phyloP scores from a whole-genome alignment of 1,284 basidiomycete genomes.

The Ustilago vetiveriae region DNA sequence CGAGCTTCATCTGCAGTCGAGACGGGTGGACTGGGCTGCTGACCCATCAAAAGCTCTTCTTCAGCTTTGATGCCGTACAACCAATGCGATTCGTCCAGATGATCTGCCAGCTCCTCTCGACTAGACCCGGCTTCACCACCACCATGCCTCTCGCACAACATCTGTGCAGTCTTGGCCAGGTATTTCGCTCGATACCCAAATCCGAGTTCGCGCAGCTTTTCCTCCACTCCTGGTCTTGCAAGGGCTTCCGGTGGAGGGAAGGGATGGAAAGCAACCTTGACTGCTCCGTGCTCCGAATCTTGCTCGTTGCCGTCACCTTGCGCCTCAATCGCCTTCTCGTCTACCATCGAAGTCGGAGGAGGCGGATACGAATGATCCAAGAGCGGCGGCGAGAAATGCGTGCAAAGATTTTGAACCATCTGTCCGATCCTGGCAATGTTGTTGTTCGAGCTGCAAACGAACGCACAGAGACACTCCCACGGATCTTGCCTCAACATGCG shows the following conservation, averaged over 20 bases:
- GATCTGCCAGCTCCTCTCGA: not conserved
- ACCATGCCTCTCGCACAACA: constrained; percentile 72
- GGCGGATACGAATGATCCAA: constrained; percentile 62
- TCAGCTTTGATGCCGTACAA: constrained; percentile 29
- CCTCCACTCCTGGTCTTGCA: constrained; percentile 71
- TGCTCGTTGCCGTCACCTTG: not conserved
- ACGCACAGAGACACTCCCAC: constrained; percentile 75
- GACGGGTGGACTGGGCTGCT: not conserved
- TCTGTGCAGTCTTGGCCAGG: constrained; percentile 82
- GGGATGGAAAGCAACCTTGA: constrained; percentile 74
- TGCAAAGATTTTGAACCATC: constrained; percentile 66
- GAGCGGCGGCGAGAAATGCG: constrained; percentile 73
- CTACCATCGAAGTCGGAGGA: constrained; percentile 23
- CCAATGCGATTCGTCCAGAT: constrained; percentile 26
- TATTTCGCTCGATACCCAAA: constrained; percentile 96
- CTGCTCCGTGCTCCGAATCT: constrained; percentile 21
- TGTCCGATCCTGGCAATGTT: constrained; percentile 73
- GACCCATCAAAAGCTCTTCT: not conserved
- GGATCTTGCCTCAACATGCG: constrained; percentile 89
- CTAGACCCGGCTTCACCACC: not conserved
- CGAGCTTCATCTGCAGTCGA: not conserved
- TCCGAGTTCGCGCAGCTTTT: constrained; percentile 78
- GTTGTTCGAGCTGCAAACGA: constrained; percentile 98
- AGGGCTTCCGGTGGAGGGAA: constrained; percentile 83
- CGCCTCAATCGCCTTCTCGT: constrained; percentile 40